phyloP scores from a whole-genome alignment of 306 rosid species.

The Vigna reflexopilosa region DNA sequence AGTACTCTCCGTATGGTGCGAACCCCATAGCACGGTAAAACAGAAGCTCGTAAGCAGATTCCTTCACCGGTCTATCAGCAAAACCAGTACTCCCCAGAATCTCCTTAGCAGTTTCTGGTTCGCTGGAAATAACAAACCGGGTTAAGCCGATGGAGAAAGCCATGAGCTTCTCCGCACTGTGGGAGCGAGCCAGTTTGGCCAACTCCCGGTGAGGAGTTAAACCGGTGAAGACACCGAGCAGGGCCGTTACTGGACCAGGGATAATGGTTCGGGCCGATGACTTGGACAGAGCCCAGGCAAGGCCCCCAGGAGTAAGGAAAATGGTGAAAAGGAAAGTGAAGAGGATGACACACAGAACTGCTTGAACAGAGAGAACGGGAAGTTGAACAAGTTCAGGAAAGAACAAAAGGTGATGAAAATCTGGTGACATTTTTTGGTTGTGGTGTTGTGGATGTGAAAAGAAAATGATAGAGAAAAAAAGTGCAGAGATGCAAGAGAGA shows the following conservation, averaged over 20 bases:
- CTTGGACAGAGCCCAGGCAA: slow-evolving; percentile 66
- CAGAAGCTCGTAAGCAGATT: slow-evolving; percentile 77
- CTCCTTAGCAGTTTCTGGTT: slow-evolving; percentile 74
- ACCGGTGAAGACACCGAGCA: slow-evolving; percentile 43
- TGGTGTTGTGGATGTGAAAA: no score
- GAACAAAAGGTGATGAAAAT: slow-evolving; percentile 49
- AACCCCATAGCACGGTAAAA: slow-evolving; percentile 85
- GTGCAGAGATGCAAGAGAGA: background rate
- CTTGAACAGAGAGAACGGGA: slow-evolving; percentile 45
- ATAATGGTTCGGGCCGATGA: slow-evolving; percentile 35
- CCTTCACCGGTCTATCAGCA: slow-evolving; percentile 77
- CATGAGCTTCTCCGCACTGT: slow-evolving; percentile 60
- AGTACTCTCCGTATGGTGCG: slow-evolving; percentile 80
- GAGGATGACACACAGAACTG: slow-evolving; percentile 33
- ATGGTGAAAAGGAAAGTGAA: slow-evolving; percentile 36
- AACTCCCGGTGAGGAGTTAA: slow-evolving; percentile 55
- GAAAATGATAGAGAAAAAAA: background rate
- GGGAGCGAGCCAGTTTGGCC: slow-evolving; percentile 46
- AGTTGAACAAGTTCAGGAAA: slow-evolving; percentile 42
- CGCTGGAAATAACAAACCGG: slow-evolving; percentile 64
- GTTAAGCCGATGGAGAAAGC: slow-evolving; percentile 74
- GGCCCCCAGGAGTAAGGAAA: slow-evolving; percentile 69
- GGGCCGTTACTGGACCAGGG: slow-evolving; percentile 63
- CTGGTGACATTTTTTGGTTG: slow-evolving; percentile 53
- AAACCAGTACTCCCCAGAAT: slow-evolving; percentile 64